phyloP scores from a whole-genome alignment of 495 filamentous ascomycete species.

The Penicillium steckii region DNA sequence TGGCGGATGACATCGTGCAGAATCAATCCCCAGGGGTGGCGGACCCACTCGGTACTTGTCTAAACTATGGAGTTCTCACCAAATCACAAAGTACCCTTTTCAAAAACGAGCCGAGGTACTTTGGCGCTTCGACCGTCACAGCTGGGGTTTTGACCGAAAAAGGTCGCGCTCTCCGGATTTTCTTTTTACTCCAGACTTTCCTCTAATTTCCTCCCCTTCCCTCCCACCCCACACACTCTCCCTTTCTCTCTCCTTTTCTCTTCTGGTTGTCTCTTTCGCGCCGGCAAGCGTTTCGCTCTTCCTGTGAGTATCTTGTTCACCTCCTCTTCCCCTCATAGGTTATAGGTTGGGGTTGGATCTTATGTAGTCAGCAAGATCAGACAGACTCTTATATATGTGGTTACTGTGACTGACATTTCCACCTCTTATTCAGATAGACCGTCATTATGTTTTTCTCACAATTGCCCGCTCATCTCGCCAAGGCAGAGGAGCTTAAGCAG shows the following conservation, averaged over 20 bases:
- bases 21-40: background rate
- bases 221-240: conserved; percentile 4
- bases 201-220: background rate
- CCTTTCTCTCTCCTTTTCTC: background rate
- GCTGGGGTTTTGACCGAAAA: conserved; percentile 18
- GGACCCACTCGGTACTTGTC: conserved; percentile 12
- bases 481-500: conserved; percentile 40
- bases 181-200: conserved; percentile 14
- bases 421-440: conserved; percentile 2
- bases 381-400: background rate
- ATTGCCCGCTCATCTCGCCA: conserved; percentile 36
- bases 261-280: conserved; percentile 2
- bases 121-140: background rate
- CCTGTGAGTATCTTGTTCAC: background rate
- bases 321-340: conserved; percentile 5
- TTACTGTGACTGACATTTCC: too few species aligned
- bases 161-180: conserved; percentile 20
- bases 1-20: conserved; percentile 16
- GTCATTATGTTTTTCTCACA: conserved; percentile 43
- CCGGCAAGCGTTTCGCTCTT: background rate
- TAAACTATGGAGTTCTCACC: background rate
- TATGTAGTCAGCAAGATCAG: too few species aligned
- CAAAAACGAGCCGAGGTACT: conserved; percentile 5
- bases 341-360: too few species aligned
- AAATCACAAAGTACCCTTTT: conserved; percentile 1